Evolutionary conservation across 495 filamentous ascomycete genomes (phyloP).

Genomic region (Talaromyces thailandensis): DNA sequence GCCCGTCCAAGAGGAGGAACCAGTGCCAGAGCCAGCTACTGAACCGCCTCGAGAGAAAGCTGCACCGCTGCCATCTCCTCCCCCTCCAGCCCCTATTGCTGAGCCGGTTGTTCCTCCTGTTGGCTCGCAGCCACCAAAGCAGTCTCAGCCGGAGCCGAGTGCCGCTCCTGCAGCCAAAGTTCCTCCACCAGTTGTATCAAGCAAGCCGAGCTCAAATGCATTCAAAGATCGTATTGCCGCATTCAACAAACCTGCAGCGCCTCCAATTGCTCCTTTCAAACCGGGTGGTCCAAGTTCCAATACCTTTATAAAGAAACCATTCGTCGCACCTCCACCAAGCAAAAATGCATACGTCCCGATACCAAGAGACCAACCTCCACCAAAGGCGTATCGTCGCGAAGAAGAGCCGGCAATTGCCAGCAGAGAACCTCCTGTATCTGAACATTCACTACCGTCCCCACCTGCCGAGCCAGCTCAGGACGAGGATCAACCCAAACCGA

Average conservation of each 20-base stretch:
- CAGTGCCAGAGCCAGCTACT: slow-evolving; percentile 18
- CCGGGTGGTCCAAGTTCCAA: slow-evolving; percentile 52
- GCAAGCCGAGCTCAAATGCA: slow-evolving; percentile 67
- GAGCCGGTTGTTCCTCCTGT: slow-evolving; percentile 9
- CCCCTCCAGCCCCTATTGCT: slow-evolving; percentile 22
- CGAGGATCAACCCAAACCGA: slow-evolving; percentile 78
- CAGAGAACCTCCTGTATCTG: slow-evolving; percentile 35
- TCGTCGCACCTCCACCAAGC: slow-evolving; percentile 90
- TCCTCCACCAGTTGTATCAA: slow-evolving; percentile 54
- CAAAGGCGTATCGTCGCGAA: slow-evolving; percentile 76
- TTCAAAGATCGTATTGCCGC: slow-evolving; percentile 94
- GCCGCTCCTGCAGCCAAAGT: slow-evolving; percentile 36
- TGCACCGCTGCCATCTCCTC: slow-evolving; percentile 32
- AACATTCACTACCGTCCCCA: slow-evolving; percentile 48
- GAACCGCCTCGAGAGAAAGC: slow-evolving; percentile 13
- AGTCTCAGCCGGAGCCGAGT: slow-evolving; percentile 35
- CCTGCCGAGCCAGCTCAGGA: slow-evolving; percentile 41
- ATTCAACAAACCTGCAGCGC: slow-evolving; percentile 83
- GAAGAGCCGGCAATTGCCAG: slow-evolving; percentile 70
- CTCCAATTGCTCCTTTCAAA: slow-evolving; percentile 82
- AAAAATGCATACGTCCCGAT: slow-evolving; percentile 85
- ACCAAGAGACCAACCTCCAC: slow-evolving; percentile 52
- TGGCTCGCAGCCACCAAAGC: slow-evolving; percentile 15
- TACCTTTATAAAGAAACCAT: slow-evolving; percentile 94
- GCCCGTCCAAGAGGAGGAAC: slow-evolving; percentile 18